These are phyloP conservation scores for Zangia roseola DNA, from an alignment of 768 basidiomycete species.

Conservation along the genomic window DNA sequence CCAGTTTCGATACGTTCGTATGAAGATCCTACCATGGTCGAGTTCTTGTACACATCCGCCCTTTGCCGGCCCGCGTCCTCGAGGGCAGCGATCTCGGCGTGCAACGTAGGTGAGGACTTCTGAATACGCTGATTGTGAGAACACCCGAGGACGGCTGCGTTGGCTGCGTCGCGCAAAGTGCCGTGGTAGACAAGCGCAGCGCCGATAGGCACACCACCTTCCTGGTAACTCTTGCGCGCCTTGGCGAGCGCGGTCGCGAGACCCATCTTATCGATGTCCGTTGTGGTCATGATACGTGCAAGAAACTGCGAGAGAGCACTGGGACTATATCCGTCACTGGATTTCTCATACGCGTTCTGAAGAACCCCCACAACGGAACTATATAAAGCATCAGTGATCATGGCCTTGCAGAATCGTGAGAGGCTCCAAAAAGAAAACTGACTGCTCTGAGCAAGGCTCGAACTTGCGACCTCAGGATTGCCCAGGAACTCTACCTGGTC, in stretches of 20 bases:
- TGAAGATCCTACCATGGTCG: conserved; percentile 45
- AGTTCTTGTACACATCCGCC: conserved; percentile 43
- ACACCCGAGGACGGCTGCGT: conserved; percentile 37
- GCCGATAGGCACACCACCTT: conserved; percentile 67
- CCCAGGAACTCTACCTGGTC: conserved; percentile 27
- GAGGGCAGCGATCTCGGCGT: conserved; percentile 49
- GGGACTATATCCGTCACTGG: no score
- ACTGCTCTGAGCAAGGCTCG: conserved; percentile 56
- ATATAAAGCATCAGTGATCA: no score
- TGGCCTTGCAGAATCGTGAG: no score
- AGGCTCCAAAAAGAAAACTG: conserved; percentile 8
- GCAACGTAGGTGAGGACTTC: conserved; percentile 40
- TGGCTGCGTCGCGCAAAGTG: not conserved
- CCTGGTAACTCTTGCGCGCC: conserved; percentile 44
- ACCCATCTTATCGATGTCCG: conserved; percentile 29
- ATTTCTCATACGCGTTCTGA: no score
- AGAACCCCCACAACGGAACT: no score
- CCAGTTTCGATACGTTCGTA: no score
- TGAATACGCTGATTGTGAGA: conserved; percentile 48
- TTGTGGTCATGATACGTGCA: not conserved
- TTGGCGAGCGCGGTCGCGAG: conserved; percentile 37
- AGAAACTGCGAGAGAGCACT: no score
- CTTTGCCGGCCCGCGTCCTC: conserved; percentile 53
- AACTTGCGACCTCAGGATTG: conserved; percentile 63
- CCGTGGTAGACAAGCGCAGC: conserved; percentile 42